These are phyloP conservation scores for Sordariomycetes sp. DNA, from an alignment of 2,329 filamentous ascomycete genomes.

Conservation along the genomic window DNA sequence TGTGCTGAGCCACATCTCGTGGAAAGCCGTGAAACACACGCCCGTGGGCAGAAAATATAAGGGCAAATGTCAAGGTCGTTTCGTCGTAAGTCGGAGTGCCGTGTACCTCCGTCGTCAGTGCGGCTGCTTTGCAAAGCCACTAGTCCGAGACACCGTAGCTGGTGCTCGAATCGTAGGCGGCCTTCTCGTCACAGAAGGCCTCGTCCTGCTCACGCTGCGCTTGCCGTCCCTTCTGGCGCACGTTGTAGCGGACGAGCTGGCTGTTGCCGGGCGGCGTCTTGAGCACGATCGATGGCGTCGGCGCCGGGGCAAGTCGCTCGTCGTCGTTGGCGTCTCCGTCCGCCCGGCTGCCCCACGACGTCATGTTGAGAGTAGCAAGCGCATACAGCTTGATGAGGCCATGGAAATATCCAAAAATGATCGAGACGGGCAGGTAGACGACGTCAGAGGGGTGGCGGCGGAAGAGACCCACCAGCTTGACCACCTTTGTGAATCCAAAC, in stretches of 20 bases:
- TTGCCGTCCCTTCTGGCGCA: conserved; percentile 28
- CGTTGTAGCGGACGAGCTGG: conserved; percentile 36
- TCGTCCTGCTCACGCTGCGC: conserved; percentile 10
- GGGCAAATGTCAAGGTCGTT: too few species aligned
- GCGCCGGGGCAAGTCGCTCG: conserved; percentile 50
- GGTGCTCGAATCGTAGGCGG: conserved; percentile 25
- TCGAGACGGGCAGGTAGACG: conserved; percentile 71
- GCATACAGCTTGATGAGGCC: conserved; percentile 89
- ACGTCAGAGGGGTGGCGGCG: conserved; percentile 75
- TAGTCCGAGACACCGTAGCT: too few species aligned
- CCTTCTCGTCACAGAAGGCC: conserved; percentile 7
- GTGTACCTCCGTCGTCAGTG: too few species aligned
- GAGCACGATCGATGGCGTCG: conserved; percentile 29
- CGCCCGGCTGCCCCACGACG: conserved; percentile 89
- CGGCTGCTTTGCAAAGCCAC: too few species aligned
- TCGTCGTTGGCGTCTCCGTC: conserved; percentile 81
- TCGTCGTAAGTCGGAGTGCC: too few species aligned
- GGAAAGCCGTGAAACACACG: too few species aligned
- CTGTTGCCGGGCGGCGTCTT: conserved; percentile 32
- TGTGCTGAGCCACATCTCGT: too few species aligned
- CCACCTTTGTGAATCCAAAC: conserved; percentile 75
- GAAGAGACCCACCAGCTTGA: conserved; percentile 85
- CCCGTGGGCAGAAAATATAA: too few species aligned
- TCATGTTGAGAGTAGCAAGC: conserved; percentile 73
- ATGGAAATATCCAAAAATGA: conserved; percentile 88